Conservation (phyloP, 2,329 filamentous ascomycete genomes). For the Penicillium sp. region DNA sequence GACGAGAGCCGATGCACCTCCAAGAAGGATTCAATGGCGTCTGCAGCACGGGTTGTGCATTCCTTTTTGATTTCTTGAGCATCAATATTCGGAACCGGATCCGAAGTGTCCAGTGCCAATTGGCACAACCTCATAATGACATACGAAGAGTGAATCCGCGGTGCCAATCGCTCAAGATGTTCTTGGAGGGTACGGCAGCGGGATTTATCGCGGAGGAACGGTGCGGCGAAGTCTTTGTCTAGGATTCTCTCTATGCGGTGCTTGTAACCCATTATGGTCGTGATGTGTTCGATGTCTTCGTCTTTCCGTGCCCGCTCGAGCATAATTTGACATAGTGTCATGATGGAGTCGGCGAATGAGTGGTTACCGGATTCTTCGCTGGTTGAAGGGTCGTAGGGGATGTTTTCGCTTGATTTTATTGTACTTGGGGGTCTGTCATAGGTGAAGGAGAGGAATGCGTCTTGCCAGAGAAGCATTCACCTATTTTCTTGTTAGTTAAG, state of each 20-base stretch:
- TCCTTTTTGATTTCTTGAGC: background rate
- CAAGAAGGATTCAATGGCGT: conserved; percentile 13
- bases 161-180: background rate
- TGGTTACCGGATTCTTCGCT: background rate
- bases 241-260: background rate
- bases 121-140: background rate
- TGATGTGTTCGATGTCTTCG: background rate
- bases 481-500: conserved; percentile 1
- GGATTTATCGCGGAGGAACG: conserved; percentile 14
- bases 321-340: background rate
- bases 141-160: background rate
- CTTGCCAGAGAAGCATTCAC: conserved; percentile 25
- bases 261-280: background rate
- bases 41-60: background rate
- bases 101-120: background rate
- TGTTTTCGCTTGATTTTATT: conserved; percentile 6
- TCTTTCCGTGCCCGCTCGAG: background rate
- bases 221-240: background rate
- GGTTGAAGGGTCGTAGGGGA: conserved; percentile 2
- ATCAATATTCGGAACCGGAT: background rate
- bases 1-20: conserved; percentile 19
- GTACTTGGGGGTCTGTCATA: conserved; percentile 23
- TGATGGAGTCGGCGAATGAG: background rate
- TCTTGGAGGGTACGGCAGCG: conserved; percentile 17
- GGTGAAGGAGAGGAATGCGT: conserved; percentile 24